A percentile compares a stretch with the other conserved stretches of the same genome.
Evolutionary conservation across 2,329 filamentous ascomycete species (phyloP).

Genomic region (Talaromyces albobiverticillius): DNA sequence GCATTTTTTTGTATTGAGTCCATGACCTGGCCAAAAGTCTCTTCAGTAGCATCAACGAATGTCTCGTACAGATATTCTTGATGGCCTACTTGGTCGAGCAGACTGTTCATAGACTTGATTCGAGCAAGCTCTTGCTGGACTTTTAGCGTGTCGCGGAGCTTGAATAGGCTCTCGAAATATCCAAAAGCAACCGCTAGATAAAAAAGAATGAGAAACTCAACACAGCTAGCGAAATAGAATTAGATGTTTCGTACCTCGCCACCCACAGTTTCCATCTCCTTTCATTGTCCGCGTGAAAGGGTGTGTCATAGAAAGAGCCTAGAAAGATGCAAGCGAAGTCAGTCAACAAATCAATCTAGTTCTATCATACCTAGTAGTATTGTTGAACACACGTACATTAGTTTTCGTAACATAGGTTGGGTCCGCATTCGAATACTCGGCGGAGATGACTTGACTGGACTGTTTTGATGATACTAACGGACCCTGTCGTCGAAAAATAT

Average conservation of each 20-base stretch:
- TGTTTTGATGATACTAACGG: constrained; percentile 77
- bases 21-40: constrained; percentile 64
- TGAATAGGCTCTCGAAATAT: constrained; percentile 84
- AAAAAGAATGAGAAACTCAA: constrained; percentile 7
- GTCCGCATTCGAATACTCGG: constrained; percentile 87
- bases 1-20: constrained; percentile 55
- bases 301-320: constrained; percentile 80
- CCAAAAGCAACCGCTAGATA: constrained; percentile 78
- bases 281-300: constrained; percentile 82
- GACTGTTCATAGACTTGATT: constrained; percentile 66
- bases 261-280: constrained; percentile 95
- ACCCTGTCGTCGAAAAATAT: constrained; percentile 56
- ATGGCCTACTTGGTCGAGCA: constrained; percentile 68
- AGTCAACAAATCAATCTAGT: too few relatives aligned
- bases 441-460: constrained; percentile 71
- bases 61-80: constrained; percentile 71
- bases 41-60: constrained; percentile 73
- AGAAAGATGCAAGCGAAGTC: constrained; percentile 18
- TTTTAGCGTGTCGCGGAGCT: constrained; percentile 61
- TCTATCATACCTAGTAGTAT: too few relatives aligned
- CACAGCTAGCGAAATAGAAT: not conserved
- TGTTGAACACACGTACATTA: constrained; percentile 61
- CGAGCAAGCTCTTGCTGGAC: constrained; percentile 70
- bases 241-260: constrained; percentile 73
- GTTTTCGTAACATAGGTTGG: constrained; percentile 84